Evolutionary conservation across 2,329 filamentous ascomycete species (phyloP).

Genomic region (Fusarium proliferatum): DNA sequence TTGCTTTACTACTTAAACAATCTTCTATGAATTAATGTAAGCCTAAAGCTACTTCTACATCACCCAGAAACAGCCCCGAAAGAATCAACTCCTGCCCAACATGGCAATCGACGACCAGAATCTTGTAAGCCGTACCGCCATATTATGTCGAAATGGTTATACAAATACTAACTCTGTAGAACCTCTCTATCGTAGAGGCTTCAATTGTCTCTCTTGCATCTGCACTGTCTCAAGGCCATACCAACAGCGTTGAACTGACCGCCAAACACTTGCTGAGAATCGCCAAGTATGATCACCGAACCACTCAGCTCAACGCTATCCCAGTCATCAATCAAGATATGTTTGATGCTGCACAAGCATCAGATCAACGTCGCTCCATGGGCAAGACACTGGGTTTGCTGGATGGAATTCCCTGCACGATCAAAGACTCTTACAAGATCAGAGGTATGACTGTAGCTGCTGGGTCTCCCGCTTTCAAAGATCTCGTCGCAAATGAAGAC

Average conservation of each 20-base stretch:
- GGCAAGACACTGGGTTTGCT: not conserved
- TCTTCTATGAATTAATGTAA: not conserved
- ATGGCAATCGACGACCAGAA: not conserved
- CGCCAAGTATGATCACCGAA: constrained; percentile 1
- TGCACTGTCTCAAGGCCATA: not conserved
- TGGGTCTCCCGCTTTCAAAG: constrained; percentile 65
- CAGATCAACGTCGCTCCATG: not conserved
- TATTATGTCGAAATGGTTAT: fast-evolving
- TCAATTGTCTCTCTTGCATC: not conserved
- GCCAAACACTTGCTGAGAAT: constrained; percentile 1
- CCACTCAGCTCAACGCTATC: not conserved
- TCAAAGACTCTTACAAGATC: constrained; percentile 69
- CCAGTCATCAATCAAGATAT: not conserved
- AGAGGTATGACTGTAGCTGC: constrained; percentile 63
- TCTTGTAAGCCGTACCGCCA: not conserved
- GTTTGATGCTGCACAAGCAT: not conserved
- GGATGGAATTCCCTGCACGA: constrained; percentile 46
- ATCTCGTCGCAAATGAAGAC: constrained; percentile 62
- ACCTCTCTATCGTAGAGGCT: not conserved
- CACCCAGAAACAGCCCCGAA: not conserved
- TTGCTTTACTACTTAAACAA: not conserved
- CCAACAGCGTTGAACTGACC: constrained; percentile 1
- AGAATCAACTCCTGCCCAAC: not conserved
- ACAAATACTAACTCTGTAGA: not conserved
- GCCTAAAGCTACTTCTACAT: not conserved